Evolutionary conservation across 768 basidiomycete species (phyloP).

Genomic region (Leccinellum rugosiceps): DNA sequence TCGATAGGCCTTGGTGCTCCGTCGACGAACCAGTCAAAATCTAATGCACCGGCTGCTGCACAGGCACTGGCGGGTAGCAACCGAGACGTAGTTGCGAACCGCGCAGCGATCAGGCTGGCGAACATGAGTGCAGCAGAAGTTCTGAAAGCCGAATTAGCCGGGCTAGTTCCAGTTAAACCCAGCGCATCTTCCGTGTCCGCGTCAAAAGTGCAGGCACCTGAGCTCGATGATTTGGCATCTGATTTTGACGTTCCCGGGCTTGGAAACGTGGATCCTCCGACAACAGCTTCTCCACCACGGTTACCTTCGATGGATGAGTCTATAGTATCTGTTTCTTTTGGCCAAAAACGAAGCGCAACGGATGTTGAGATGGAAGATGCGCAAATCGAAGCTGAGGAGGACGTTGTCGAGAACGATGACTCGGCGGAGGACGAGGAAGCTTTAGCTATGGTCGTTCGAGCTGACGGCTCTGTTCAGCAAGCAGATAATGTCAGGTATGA

Average conservation of each 20-base stretch:
- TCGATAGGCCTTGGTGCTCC: conserved; percentile 72
- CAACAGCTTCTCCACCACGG: conserved; percentile 11
- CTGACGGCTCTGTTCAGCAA: conserved; percentile 94
- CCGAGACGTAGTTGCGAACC: conserved; percentile 85
- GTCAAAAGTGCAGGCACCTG: conserved; percentile 34
- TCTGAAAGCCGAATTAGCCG: conserved; percentile 85
- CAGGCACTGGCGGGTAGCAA: conserved; percentile 85
- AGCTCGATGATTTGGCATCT: conserved; percentile 28
- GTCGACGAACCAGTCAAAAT: conserved; percentile 53
- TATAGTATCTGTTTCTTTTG: conserved; percentile 10
- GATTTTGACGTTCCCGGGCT: conserved; percentile 35
- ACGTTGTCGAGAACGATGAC: conserved; percentile 37
- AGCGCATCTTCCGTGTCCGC: conserved; percentile 25
- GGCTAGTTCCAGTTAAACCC: conserved; percentile 41
- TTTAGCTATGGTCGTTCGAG: conserved; percentile 69
- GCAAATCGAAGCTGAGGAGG: conserved; percentile 29
- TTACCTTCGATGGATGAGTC: conserved; percentile 23
- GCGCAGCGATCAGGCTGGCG: conserved; percentile 88
- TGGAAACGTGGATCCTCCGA: conserved; percentile 25
- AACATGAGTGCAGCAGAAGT: conserved; percentile 96
- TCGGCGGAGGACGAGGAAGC: conserved; percentile 48
- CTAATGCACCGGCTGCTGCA: conserved; percentile 56
- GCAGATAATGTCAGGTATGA: conserved; percentile 86
- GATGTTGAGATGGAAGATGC: conserved; percentile 43
- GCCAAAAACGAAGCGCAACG: conserved; percentile 46